A percentile compares a stretch with the other conserved stretches of the same genome.
phyloP scores from a whole-genome alignment of 2,329 filamentous ascomycete genomes.

The Kalaharituber pfeilii region DNA sequence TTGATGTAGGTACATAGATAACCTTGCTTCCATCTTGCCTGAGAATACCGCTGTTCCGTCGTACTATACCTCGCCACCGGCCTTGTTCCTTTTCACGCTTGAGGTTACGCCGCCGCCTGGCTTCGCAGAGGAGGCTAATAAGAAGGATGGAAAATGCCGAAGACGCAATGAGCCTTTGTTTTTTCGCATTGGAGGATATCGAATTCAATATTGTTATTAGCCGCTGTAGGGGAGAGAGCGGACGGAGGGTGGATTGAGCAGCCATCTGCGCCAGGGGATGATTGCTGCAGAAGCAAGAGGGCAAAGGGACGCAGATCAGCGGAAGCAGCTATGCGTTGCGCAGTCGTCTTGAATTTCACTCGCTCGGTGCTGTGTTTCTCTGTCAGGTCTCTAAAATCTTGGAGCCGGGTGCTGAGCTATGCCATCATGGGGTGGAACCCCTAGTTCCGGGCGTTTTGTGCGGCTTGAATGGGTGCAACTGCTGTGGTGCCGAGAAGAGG shows the following conservation, averaged over 20 bases:
- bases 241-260: conserved; percentile 65
- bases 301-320: too few species aligned
- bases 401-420: too few species aligned
- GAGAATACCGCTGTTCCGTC: conserved; percentile 79
- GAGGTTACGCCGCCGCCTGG: conserved; percentile 57
- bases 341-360: too few species aligned
- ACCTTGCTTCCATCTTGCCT: conserved; percentile 67
- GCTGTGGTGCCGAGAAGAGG: too few species aligned
- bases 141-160: conserved; percentile 56
- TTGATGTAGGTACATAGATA: conserved; percentile 58
- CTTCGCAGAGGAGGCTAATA: conserved; percentile 57
- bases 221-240: conserved; percentile 45
- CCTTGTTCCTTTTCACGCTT: conserved; percentile 59
- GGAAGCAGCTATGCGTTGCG: neutral
- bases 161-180: conserved; percentile 23
- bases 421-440: too few species aligned
- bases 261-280: conserved; percentile 49
- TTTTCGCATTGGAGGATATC: conserved; percentile 19
- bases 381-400: too few species aligned
- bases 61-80: conserved; percentile 54
- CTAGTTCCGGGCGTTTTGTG: too few species aligned
- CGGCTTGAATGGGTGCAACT: too few species aligned
- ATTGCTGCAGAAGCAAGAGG: too few species aligned
- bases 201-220: conserved; percentile 37
- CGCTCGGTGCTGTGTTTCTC: too few species aligned